Percentiles rank a stretch among this genome's conserved stretches.
Evolutionary conservation across 192 early-diverging fungal species (phyloP).

Genomic region (Coemansia sp.): DNA sequence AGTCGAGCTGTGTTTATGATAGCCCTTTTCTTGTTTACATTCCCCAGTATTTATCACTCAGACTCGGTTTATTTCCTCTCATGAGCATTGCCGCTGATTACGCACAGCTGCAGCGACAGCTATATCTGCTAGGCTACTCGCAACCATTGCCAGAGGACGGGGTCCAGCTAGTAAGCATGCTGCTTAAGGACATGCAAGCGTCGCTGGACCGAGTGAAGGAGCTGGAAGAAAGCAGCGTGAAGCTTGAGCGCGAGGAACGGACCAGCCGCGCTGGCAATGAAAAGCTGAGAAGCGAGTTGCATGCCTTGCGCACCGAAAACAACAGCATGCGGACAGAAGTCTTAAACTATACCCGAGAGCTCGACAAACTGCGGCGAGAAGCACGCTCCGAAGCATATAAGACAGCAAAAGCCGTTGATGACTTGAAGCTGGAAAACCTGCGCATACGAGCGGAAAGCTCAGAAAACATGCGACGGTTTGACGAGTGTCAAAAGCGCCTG

Average conservation of each 20-base stretch:
- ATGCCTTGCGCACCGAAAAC: slow-evolving; percentile 42
- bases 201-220: slow-evolving; percentile 47
- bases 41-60: too few species aligned
- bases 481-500: slow-evolving; percentile 23
- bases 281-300: slow-evolving; percentile 19
- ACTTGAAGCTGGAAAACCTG: slow-evolving; percentile 36
- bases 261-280: slow-evolving; percentile 17
- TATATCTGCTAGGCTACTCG: slow-evolving; percentile 48
- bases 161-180: slow-evolving; percentile 20
- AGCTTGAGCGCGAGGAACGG: slow-evolving; percentile 43
- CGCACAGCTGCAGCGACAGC: slow-evolving; percentile 43
- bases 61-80: too few species aligned
- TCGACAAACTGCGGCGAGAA: slow-evolving; percentile 25
- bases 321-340: slow-evolving; percentile 42
- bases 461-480: slow-evolving; percentile 16
- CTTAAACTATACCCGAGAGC: slow-evolving; percentile 29
- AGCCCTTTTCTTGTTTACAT: too few species aligned
- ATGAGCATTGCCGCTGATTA: slow-evolving; percentile 32
- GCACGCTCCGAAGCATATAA: slow-evolving; percentile 26
- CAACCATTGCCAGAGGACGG: slow-evolving; percentile 32
- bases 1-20: too few species aligned
- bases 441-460: slow-evolving; percentile 28
- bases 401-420: slow-evolving; percentile 20
- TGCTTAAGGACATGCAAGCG: slow-evolving; percentile 46
- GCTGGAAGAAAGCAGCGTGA: slow-evolving; percentile 18